Conservation (phyloP, 2,329 filamentous ascomycete genomes). For the Xylariales sp. region DNA sequence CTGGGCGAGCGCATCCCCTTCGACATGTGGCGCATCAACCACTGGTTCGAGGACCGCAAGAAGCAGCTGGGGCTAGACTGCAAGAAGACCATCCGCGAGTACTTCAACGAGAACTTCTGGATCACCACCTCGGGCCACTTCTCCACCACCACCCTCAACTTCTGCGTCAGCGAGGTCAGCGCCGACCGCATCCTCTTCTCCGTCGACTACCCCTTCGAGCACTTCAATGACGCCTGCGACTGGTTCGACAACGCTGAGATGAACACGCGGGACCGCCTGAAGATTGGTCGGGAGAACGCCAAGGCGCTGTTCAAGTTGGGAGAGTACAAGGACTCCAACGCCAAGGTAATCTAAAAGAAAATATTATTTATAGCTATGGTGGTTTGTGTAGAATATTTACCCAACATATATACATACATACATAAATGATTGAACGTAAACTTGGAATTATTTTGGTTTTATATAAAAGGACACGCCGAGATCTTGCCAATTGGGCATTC, state of each 20-base stretch:
- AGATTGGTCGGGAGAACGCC: constrained; percentile 39
- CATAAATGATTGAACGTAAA: no score
- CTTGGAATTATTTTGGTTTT: no score
- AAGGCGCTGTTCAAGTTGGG: constrained; percentile 35
- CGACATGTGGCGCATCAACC: constrained; percentile 45
- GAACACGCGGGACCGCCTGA: constrained; percentile 20
- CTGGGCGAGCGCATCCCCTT: constrained; percentile 45
- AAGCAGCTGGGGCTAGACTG: constrained; percentile 42
- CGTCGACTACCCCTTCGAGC: constrained; percentile 50
- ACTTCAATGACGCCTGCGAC: constrained; percentile 33
- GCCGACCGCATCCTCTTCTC: constrained; percentile 47
- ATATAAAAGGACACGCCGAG: no score
- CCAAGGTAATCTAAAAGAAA: no score
- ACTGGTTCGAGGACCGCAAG: constrained; percentile 53
- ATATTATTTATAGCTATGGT: no score
- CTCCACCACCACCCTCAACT: constrained; percentile 47
- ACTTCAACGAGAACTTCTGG: constrained; percentile 52
- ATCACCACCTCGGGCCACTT: constrained; percentile 55
- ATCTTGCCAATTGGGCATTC: no score
- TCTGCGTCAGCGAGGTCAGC: constrained; percentile 42
- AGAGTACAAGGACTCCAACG: constrained; percentile 26
- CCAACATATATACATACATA: no score
- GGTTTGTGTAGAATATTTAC: no score
- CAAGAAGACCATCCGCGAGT: constrained; percentile 45
- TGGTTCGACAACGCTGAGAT: constrained; percentile 31